Percentiles rank a stretch among this genome's conserved stretches.
These are phyloP conservation scores for Mikania micrantha DNA, from an alignment of 129 eudicot genomes.

Conservation along the genomic window DNA sequence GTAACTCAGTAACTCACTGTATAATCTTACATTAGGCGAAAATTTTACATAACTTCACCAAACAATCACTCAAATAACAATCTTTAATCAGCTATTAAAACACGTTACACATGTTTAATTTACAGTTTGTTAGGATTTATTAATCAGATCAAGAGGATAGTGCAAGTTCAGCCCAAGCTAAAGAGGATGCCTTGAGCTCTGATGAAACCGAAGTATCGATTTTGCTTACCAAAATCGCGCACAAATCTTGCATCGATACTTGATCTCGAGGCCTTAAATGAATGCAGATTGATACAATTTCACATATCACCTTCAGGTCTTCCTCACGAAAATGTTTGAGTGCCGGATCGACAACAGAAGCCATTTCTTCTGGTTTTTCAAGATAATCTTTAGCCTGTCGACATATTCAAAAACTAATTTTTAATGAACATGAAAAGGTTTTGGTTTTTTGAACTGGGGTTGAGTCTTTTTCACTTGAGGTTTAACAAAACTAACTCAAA, in stretches of 20 bases:
- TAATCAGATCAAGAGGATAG: constrained; percentile 51
- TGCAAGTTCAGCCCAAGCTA: constrained; percentile 98
- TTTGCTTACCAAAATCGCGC: constrained; percentile 60
- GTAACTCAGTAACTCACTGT: constrained; percentile 28
- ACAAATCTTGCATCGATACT: constrained; percentile 65
- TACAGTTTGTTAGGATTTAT: constrained; percentile 54
- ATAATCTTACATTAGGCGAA: constrained; percentile 21
- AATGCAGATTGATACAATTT: constrained; percentile 60
- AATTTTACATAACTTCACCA: constrained; percentile 28
- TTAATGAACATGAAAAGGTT: background rate
- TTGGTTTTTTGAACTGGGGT: background rate
- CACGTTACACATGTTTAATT: constrained; percentile 28
- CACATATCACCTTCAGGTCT: constrained; percentile 69
- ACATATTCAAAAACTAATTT: background rate
- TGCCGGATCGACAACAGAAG: constrained; percentile 67
- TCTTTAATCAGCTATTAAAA: constrained; percentile 14
- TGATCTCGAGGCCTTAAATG: constrained; percentile 40
- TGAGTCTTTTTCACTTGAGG: background rate
- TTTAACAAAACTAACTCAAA: background rate
- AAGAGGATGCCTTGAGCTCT: constrained; percentile 70
- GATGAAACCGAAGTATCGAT: constrained; percentile 75
- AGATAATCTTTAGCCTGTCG: constrained; percentile 81
- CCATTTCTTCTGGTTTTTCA: constrained; percentile 58
- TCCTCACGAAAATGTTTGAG: constrained; percentile 60
- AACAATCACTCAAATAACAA: constrained; percentile 10